phyloP scores from a whole-genome alignment of 1,284 basidiomycete species.

The Leccinum angustisporum region DNA sequence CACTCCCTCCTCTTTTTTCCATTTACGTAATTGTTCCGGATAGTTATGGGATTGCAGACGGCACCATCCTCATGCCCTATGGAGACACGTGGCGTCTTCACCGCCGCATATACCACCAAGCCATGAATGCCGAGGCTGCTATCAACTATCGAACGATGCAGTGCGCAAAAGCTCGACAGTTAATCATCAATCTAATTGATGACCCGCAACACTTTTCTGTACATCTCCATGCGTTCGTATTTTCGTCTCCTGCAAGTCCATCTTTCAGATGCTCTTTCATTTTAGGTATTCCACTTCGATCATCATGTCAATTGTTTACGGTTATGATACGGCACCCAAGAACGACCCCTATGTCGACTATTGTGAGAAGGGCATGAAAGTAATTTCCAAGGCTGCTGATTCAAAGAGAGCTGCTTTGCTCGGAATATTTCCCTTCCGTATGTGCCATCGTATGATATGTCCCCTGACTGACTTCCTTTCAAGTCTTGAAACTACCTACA shows the following conservation, averaged over 20 bases:
- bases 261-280: background rate
- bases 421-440: constrained; percentile 27
- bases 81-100: constrained; percentile 32
- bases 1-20: background rate
- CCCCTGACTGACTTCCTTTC: constrained; percentile 3
- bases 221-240: constrained; percentile 27
- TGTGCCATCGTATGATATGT: constrained; percentile 6
- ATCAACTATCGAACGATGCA: constrained; percentile 26
- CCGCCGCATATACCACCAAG: constrained; percentile 30
- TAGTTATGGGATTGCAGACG: constrained; percentile 29
- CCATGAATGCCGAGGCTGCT: constrained; percentile 19
- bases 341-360: constrained; percentile 28
- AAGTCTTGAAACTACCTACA: constrained; percentile 26
- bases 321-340: constrained; percentile 21
- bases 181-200: constrained; percentile 24
- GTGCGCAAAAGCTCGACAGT: constrained; percentile 19
- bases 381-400: constrained; percentile 19
- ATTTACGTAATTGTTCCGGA: background rate
- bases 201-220: constrained; percentile 20
- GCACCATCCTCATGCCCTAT: constrained; percentile 28
- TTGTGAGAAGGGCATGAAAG: constrained; percentile 24
- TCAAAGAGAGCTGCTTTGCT: constrained; percentile 28
- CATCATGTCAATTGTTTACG: constrained; percentile 31
- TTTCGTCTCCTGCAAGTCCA: background rate
- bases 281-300: constrained; percentile 29